Evolutionary conservation across 2,329 filamentous ascomycete genomes (phyloP).

Genomic region (Nothophoma quercina): DNA sequence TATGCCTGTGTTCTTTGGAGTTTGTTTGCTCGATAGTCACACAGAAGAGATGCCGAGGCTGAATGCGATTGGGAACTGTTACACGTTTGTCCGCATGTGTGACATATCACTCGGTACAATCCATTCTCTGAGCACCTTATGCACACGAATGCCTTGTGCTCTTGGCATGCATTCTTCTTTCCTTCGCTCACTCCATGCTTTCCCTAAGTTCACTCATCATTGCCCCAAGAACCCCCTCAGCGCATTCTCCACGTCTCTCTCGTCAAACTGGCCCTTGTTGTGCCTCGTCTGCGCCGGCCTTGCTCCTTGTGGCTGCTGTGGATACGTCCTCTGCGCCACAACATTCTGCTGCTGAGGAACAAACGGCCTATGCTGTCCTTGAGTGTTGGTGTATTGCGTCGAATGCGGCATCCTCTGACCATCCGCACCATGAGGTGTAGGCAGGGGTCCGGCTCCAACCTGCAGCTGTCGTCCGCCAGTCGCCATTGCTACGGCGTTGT

Average conservation of each 20-base stretch:
- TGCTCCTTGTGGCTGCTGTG: background rate
- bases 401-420: background rate
- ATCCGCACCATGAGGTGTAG: background rate
- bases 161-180: too few species aligned
- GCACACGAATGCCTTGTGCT: too few species aligned
- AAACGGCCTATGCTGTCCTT: background rate
- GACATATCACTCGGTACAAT: too few species aligned
- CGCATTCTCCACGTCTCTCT: constrained; percentile 37
- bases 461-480: background rate
- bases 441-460: background rate
- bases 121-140: too few species aligned
- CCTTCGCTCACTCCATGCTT: too few species aligned
- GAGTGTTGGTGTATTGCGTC: background rate
- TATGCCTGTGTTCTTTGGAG: too few species aligned
- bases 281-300: background rate
- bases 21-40: too few species aligned
- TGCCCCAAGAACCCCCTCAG: constrained; percentile 34
- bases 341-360: background rate
- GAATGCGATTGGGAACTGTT: too few species aligned
- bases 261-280: constrained; percentile 20
- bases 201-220: background rate
- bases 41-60: too few species aligned
- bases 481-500: background rate
- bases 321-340: background rate
- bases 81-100: too few species aligned